These are phyloP conservation scores for Adiantum capillusveneris DNA, from an alignment of 75 land plant species.

Conservation along the genomic window DNA sequence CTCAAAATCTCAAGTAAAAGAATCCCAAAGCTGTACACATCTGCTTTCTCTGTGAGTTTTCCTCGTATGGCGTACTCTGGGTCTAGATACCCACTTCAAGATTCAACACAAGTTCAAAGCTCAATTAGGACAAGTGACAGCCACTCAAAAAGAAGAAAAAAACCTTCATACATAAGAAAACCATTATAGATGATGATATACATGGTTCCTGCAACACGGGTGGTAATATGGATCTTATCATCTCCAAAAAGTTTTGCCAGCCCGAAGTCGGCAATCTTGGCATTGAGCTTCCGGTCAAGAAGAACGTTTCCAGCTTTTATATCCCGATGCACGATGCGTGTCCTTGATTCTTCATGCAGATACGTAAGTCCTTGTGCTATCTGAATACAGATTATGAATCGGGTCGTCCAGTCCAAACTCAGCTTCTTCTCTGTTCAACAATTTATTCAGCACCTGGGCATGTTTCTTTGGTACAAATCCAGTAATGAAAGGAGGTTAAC, in stretches of 20 bases:
- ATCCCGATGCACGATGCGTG: slow-evolving; percentile 15
- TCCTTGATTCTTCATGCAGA: slow-evolving; percentile 13
- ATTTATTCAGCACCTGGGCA: no score
- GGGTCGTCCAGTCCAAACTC: background rate
- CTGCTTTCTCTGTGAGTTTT: slow-evolving; percentile 10
- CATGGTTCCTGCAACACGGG: slow-evolving; percentile 20
- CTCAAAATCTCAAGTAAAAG: slow-evolving; percentile 13
- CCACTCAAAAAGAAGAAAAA: no score
- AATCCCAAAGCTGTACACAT: slow-evolving; percentile 19
- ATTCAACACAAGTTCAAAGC: no score
- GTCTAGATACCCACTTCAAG: slow-evolving; percentile 17
- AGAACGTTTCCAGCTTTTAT: slow-evolving; percentile 15
- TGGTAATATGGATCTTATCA: slow-evolving; percentile 9
- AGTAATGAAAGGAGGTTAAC: background rate
- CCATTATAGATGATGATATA: no score
- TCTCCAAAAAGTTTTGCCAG: slow-evolving; percentile 12
- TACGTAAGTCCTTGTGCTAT: slow-evolving; percentile 15
- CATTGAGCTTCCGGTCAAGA: slow-evolving; percentile 3
- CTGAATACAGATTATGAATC: slow-evolving; percentile 6
- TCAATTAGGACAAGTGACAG: no score
- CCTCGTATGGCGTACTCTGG: slow-evolving; percentile 15
- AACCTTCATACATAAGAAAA: no score
- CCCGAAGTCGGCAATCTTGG: slow-evolving; percentile 17
- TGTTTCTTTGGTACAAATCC: background rate
- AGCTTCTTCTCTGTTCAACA: background rate